Evolutionary conservation across 805 yeast species (phyloP).

Genomic region (Wickerhamomyces queroliae): DNA sequence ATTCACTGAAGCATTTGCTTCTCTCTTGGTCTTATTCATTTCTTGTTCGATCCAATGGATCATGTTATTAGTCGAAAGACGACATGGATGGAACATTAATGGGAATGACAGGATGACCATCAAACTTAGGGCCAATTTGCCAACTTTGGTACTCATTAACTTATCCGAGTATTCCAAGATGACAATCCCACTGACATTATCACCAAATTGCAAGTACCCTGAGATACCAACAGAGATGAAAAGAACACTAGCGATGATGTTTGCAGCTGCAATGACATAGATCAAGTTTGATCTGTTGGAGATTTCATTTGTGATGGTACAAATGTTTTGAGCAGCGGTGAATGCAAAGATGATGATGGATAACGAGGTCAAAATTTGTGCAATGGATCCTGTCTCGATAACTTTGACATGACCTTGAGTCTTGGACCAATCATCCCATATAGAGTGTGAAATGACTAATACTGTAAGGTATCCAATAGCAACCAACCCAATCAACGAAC

Average conservation of each 20-base stretch:
- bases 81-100: constrained; percentile 74
- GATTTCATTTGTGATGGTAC: constrained; percentile 69
- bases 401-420: constrained; percentile 38
- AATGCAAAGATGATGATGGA: constrained; percentile 75
- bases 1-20: not conserved
- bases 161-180: constrained; percentile 58
- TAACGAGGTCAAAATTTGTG: constrained; percentile 52
- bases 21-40: not conserved
- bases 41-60: constrained; percentile 36
- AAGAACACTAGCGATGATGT: constrained; percentile 46
- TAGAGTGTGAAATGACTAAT: constrained; percentile 46
- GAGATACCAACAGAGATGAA: constrained; percentile 59
- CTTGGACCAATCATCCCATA: constrained; percentile 36
- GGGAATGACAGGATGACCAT: constrained; percentile 80
- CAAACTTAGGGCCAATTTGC: constrained; percentile 55
- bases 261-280: constrained; percentile 42
- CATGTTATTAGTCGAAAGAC: constrained; percentile 68
- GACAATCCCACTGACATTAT: constrained; percentile 57
- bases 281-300: constrained; percentile 46
- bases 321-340: constrained; percentile 79
- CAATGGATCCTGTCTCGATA: constrained; percentile 35
- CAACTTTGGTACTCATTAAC: constrained; percentile 41
- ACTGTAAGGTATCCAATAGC: constrained; percentile 60
- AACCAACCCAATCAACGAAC: constrained; percentile 62
- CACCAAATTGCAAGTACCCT: constrained; percentile 76